Base-by-base conservation (phyloP, 1,139 yeast species). In the Geotrichum fermentans region DNA sequence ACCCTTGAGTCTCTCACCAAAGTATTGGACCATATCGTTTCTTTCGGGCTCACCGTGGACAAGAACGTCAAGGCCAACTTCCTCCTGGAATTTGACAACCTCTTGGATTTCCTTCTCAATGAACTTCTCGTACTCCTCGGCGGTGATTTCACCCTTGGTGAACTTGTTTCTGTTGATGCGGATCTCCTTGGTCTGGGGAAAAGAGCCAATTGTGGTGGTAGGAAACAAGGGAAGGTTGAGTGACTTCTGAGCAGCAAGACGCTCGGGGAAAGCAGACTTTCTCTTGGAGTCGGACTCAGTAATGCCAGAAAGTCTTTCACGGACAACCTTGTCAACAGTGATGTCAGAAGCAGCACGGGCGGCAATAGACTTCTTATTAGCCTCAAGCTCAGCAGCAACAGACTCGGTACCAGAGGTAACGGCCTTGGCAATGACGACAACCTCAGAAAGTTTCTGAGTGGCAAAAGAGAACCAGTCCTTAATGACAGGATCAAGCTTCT, bases 1-100 rank as follows among this genome's bases (percentile, higher is more conserved):
- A 72, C 98, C 98, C 70, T 87, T 85, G 72, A 92, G 80, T 80
- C 88, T 89, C 79, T 92, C 98, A 79, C 98, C 98, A 62, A 92
- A 92, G 83, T 92, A 92, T 80, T 92, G 98, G 68, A 92, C 98
- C 98, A 92, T 92, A 79, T 92, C 98, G 78, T 92, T 92, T 83
- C 98, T 87, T 82, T 94, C 98, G 74, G 98, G 98, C 79, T 92
- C 98, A 79, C 98, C 98, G 75, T 92, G 98, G 61, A 92, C 98
- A 65, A 90, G 79, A 63, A 92, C 98, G 71, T 92, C 98, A 68
- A 92, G 83, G 63, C 95, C 98, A 68, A 90, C 80, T 72, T 92
- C 96, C 77, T 92, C 98, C 80, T 92, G 98, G 94, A 92, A 92
- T 78, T 87, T 85, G 74, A 92, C 88, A 67, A 90, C 97, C 57